A percentile compares a stretch with the other conserved stretches of the same genome.
Evolutionary conservation across 208 protist genomes (phyloP).

Genomic region (Acanthamoeba healyi): DNA sequence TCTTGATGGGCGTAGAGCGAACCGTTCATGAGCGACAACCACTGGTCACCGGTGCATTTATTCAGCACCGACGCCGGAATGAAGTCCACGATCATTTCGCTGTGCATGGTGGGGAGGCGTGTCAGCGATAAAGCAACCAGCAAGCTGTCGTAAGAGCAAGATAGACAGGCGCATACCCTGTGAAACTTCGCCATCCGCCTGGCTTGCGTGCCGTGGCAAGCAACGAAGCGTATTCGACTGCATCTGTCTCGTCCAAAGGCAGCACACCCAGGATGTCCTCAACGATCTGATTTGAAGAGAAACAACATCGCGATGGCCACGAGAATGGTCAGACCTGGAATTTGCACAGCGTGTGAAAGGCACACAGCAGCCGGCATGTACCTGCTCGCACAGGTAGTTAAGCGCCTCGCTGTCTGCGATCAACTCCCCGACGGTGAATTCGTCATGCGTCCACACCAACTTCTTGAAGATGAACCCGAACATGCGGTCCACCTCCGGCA

Average conservation of each 20-base stretch:
- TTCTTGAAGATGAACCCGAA: conserved; percentile 42
- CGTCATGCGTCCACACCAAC: neutral
- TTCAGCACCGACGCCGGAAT: neutral
- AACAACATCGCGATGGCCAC: too few species aligned
- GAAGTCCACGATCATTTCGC: neutral
- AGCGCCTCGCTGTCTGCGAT: neutral
- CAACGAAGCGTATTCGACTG: neutral
- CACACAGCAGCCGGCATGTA: too few species aligned
- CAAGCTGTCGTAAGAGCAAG: neutral
- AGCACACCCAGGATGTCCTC: too few species aligned
- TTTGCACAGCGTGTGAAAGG: too few species aligned
- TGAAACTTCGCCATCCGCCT: neutral
- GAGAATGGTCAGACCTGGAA: too few species aligned
- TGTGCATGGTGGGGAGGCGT: neutral
- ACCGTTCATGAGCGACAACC: neutral
- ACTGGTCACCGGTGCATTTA: neutral
- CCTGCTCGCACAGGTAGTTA: neutral
- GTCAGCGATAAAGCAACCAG: too few species aligned
- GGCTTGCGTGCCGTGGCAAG: neutral
- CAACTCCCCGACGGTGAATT: neutral
- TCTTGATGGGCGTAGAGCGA: neutral
- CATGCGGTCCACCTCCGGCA: neutral
- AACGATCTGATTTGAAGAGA: too few species aligned
- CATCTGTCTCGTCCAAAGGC: too few species aligned
- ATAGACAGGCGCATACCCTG: neutral